Evolutionary conservation across 768 basidiomycete species (phyloP), one percentile per base, ranked within the genome.

Genomic region (Lactarius hengduanensis): DNA sequence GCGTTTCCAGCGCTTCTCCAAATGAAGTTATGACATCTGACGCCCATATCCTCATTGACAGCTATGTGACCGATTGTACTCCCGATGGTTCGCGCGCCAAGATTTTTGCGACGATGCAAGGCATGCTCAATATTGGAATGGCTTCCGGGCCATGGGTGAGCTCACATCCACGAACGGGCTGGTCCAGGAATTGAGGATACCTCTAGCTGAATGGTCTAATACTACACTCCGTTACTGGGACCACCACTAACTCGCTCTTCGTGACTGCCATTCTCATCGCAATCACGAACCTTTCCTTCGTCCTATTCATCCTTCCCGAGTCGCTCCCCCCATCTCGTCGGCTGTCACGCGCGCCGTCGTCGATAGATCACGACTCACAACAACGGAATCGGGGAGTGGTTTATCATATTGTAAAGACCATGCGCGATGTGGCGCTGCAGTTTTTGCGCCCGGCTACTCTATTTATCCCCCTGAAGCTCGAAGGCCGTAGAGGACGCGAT

Each of bases 101-200:
- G 62, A 71, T 71, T 9, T 71, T 71, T 53, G 61, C 69, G 9
- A 71, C 63, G 2, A 64, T 71, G 58, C 70, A 71, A 38, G 70
- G 68, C 9, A 71, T 71, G 68, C 62, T 71, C 30, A 70, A 71
- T 36, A 70, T 71, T n/a, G 70, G 70, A 34, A 62, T 71, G 55
- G 68, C 70, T 32, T 58, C 62, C 9, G 70, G 70, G 13, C 70
- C 70, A 6, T 71, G 70, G 70, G 70, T 71, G 43, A 28, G 70
- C 20, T 38, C 18, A 34, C 18, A 4, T n/a, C 57, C 59, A 28
- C 43, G 16, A 34, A 53, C 50, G 13, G 22, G 7, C 50, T 26
- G 6, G 50, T 7, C 20, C 32, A 53, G 22, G 11, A 0, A 43
- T 60, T 64, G 47, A 64, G 30, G 11, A 36, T 41, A 32, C 3